These are phyloP conservation scores for Artemisia princeps DNA, from an alignment of 140 eudicot species.

Conservation along the genomic window DNA sequence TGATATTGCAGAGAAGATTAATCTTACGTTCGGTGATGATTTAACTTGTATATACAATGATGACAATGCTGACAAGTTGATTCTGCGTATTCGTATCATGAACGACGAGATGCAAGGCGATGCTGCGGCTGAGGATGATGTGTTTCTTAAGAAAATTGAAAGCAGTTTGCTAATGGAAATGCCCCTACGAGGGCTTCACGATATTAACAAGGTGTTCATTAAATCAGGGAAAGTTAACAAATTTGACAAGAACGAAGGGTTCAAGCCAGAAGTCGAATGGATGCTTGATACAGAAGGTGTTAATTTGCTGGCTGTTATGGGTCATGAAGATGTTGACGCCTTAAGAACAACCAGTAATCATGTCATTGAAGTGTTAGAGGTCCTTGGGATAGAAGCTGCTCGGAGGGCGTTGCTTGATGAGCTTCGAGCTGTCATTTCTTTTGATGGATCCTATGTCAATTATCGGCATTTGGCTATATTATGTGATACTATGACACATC, in stretches of 20 bases:
- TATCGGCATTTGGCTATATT: constrained; percentile 25
- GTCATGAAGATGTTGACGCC: constrained; percentile 83
- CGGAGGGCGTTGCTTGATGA: constrained; percentile 74
- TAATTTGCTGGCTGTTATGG: constrained; percentile 77
- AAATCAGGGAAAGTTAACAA: constrained; percentile 61
- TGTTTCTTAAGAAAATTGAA: constrained; percentile 83
- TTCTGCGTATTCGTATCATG: constrained; percentile 86
- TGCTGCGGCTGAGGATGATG: constrained; percentile 93
- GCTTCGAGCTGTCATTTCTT: constrained; percentile 81
- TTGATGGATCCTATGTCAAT: constrained; percentile 88
- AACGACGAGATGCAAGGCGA: constrained; percentile 42
- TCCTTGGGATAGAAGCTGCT: constrained; percentile 93
- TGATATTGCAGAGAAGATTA: constrained; percentile 85
- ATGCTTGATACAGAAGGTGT: constrained; percentile 97
- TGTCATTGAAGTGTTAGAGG: constrained; percentile 83
- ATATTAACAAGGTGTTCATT: constrained; percentile 92
- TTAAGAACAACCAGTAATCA: constrained; percentile 83
- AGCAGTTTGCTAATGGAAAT: constrained; percentile 85
- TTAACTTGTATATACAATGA: constrained; percentile 79
- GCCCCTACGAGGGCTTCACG: constrained; percentile 86
- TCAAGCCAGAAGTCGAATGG: constrained; percentile 79
- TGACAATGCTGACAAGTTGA: constrained; percentile 86
- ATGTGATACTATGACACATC: constrained; percentile 25
- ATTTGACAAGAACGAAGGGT: constrained; percentile 68
- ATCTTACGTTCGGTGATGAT: constrained; percentile 76